Percentiles rank a stretch among this genome's conserved stretches.
Evolutionary conservation across 495 filamentous ascomycete genomes (phyloP).

Genomic region (Penicillium canariense): DNA sequence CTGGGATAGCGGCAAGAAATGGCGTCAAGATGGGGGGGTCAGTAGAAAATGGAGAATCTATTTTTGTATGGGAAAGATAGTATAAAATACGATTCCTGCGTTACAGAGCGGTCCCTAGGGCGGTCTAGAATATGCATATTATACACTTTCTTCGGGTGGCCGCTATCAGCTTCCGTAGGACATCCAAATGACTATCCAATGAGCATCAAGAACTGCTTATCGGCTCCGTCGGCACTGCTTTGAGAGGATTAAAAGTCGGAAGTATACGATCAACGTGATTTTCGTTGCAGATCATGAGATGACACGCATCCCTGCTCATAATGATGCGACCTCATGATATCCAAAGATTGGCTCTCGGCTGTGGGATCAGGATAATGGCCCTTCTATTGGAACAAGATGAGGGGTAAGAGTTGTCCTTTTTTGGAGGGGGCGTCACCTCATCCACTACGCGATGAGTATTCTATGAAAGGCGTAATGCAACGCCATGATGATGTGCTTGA

Average conservation of each 20-base stretch:
- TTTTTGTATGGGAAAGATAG: no score
- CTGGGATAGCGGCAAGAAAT: no score
- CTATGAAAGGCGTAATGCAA: conserved; percentile 19
- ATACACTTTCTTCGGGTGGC: no score
- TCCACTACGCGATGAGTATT: neutral
- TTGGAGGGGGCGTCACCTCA: no score
- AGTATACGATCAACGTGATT: conserved; percentile 7
- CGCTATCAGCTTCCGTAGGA: no score
- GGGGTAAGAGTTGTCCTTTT: conserved; percentile 4
- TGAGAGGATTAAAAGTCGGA: conserved; percentile 1
- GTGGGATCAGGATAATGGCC: neutral
- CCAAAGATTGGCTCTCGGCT: neutral
- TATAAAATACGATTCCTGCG: no score
- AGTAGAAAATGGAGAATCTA: no score
- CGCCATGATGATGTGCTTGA: conserved; percentile 37
- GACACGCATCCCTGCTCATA: neutral
- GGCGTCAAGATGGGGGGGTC: no score
- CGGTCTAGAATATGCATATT: no score
- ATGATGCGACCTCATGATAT: neutral
- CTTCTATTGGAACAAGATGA: conserved; percentile 3
- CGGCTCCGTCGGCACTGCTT: conserved; percentile 11
- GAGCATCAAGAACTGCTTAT: no score
- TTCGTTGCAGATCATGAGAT: conserved; percentile 14
- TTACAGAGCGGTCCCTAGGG: no score
- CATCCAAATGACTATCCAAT: no score